Conservation (phyloP, 768 basidiomycete genomes). For the Phaeotremella fagi region DNA sequence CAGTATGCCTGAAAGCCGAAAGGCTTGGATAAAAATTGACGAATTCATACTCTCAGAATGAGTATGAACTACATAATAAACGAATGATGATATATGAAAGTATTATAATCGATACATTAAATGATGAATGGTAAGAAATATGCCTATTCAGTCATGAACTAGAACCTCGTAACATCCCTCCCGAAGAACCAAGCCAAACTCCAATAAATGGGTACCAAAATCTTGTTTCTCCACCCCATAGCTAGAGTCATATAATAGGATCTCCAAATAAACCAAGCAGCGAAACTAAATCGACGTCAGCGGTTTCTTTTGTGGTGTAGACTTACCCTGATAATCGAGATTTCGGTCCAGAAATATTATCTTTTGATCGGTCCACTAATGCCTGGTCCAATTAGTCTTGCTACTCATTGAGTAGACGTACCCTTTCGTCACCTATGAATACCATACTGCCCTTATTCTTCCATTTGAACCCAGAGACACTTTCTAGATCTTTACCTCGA, state of each 20-base stretch:
- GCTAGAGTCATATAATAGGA: neutral
- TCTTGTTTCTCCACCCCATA: neutral
- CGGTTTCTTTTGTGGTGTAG: no score
- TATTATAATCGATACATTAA: constrained; percentile 1
- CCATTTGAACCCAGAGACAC: no score
- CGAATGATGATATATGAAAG: neutral
- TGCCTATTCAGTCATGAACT: neutral
- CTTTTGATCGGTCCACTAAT: no score
- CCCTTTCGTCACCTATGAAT: no score
- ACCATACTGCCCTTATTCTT: no score
- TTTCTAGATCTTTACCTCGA: no score
- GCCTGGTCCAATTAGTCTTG: no score
- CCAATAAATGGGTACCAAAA: neutral
- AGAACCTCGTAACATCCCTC: neutral
- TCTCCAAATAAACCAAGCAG: no score
- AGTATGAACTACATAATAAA: neutral
- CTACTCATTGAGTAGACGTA: no score
- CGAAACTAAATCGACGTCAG: neutral
- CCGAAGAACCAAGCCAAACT: neutral
- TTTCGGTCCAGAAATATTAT: no score
- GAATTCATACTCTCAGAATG: neutral
- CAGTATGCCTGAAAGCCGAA: neutral
- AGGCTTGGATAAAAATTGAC: constrained; percentile 4
- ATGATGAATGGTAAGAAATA: neutral
- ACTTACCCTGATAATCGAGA: no score